Evolutionary conservation across 2,329 filamentous ascomycete genomes (phyloP).

Genomic region (Penicillium occitanis): DNA sequence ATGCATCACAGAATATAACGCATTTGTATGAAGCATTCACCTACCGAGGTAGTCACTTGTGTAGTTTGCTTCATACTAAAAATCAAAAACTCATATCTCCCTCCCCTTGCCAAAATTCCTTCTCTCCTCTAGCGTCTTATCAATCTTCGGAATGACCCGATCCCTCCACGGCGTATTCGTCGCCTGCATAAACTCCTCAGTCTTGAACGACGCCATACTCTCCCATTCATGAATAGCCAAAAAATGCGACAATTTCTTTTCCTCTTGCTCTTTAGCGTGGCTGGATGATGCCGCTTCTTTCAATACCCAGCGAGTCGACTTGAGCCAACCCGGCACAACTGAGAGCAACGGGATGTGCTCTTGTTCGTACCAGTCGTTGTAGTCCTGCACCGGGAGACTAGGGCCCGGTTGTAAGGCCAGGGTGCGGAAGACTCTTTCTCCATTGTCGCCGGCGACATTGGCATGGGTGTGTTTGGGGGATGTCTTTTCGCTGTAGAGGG

Average conservation of each 20-base stretch:
- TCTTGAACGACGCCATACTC: not conserved
- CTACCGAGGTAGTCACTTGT: no score
- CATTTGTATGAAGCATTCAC: no score
- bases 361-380: conserved; percentile 12
- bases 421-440: conserved; percentile 6
- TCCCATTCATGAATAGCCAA: conserved; percentile 6
- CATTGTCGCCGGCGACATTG: not conserved
- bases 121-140: not conserved
- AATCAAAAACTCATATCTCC: not conserved
- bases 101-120: not conserved
- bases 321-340: conserved; percentile 4
- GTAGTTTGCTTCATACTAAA: no score
- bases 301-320: conserved; percentile 10
- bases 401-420: not conserved
- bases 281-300: not conserved
- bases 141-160: not conserved
- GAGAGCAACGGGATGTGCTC: conserved; percentile 7
- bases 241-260: not conserved
- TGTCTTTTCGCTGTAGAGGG: not conserved
- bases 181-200: not conserved
- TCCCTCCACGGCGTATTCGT: conserved; percentile 11
- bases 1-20: no score
- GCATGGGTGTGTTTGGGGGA: not conserved
- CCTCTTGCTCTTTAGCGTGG: not conserved
- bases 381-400: not conserved